Evolutionary conservation across 768 basidiomycete genomes (phyloP).

Genomic region (Collybiopsis confluens): DNA sequence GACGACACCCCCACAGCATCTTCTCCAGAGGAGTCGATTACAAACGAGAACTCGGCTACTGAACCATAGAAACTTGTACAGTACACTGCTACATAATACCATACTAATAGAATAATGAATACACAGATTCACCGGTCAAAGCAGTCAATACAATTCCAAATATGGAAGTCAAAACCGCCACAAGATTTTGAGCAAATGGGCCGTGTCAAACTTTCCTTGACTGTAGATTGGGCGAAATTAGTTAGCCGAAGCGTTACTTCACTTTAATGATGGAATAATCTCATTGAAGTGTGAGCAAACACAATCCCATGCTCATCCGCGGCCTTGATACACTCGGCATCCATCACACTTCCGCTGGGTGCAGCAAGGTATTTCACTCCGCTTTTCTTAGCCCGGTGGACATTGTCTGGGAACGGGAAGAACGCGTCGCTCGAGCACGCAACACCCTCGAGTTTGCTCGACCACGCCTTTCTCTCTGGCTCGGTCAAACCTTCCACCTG

Average conservation of each 20-base stretch:
- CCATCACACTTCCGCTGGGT: conserved; percentile 95
- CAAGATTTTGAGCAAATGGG: too few species aligned
- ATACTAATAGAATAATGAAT: too few species aligned
- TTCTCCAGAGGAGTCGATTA: not conserved
- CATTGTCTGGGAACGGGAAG: conserved; percentile 99
- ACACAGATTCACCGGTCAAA: too few species aligned
- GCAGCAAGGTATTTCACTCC: conserved; percentile 92
- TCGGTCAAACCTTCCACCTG: conserved; percentile 60
- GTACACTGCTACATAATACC: too few species aligned
- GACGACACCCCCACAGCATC: not conserved
- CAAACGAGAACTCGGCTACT: too few species aligned
- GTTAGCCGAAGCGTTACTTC: too few species aligned
- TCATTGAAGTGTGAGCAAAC: conserved; percentile 83
- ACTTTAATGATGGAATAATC: conserved; percentile 83
- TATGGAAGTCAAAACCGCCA: too few species aligned
- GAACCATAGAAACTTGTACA: too few species aligned
- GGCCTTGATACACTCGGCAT: conserved; percentile 91
- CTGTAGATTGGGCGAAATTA: too few species aligned
- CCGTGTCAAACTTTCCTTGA: too few species aligned
- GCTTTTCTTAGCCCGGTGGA: conserved; percentile 87
- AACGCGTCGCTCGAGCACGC: conserved; percentile 96
- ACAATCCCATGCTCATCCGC: conserved; percentile 92
- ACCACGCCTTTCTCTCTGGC: conserved; percentile 75
- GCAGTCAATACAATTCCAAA: too few species aligned
- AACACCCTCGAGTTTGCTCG: conserved; percentile 71